Base-by-base conservation (phyloP, 345 rosid species). In the Syzygium aromaticum region DNA sequence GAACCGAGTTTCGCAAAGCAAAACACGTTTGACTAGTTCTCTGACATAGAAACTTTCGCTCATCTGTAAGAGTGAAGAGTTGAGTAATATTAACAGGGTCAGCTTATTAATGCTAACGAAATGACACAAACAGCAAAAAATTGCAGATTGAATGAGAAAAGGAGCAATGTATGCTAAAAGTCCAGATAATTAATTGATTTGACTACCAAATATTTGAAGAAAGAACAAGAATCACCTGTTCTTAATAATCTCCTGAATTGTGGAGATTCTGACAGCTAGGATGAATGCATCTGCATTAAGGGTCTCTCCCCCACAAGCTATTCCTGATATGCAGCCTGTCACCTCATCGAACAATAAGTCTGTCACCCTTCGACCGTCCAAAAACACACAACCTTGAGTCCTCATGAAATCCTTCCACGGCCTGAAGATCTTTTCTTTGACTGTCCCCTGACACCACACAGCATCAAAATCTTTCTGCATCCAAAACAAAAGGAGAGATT, bases 211-310 rank as follows among this genome's bases (percentile, higher is more conserved):
- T 38, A 33, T 43, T 61, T 43, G 30, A 16, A 28, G 54, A 49
- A 2, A 77, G 16, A n/a, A 43, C 52, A 57, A 51, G 51, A 52
- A 88, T 59, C 64, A 94, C 96, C 96, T 93, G 40, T 91, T 91
- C 90, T 89, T 90, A 78, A 94, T 89, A 61, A 90, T 91, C 88
- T 93, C 94, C 88, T 92, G 93, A 86, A 94, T 86, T 4, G 91
- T 86, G 86, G 95, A 87, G 86, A 94, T 87, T 87, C 94, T 92
- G 67, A 90, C 91, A 14, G 96, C 95, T 88, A 94, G 85, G 84
- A 95, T 87, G 85, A 93, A 92, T 40, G 94, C 94, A 93, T 93
- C 94, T 54, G 91, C 93, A 43, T 43, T 61, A 19, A 90, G 88
- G 16, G 61, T 89, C 88, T 92, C 91, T 59, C 89, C 63, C 82